These are phyloP conservation scores for Alternaria longipes DNA, from an alignment of 2,329 filamentous ascomycete species.

Conservation along the genomic window DNA sequence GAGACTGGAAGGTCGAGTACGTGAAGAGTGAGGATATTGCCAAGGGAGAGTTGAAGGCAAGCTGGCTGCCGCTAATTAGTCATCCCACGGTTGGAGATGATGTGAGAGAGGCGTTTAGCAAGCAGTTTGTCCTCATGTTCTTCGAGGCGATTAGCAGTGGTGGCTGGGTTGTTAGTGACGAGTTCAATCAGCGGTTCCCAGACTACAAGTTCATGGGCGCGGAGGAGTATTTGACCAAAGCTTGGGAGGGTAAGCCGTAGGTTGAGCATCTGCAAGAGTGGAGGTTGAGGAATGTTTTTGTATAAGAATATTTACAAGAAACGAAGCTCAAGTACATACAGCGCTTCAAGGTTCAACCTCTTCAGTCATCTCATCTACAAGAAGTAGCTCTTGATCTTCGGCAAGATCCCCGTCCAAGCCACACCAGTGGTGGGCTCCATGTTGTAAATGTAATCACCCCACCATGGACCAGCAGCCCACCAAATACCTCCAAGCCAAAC, in stretches of 20 bases:
- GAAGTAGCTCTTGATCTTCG: slow-evolving; percentile 50
- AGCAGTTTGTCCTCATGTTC: slow-evolving; percentile 54
- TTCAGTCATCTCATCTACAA: slow-evolving; percentile 12
- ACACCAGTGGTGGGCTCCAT: slow-evolving; percentile 60
- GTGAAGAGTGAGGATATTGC: slow-evolving; percentile 60
- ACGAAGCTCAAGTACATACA: slow-evolving; percentile 19
- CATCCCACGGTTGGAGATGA: slow-evolving; percentile 52
- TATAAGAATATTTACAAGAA: background rate
- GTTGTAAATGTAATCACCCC: slow-evolving; percentile 59
- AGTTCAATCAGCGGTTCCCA: slow-evolving; percentile 58
- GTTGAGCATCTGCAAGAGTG: background rate
- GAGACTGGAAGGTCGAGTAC: slow-evolving; percentile 54
- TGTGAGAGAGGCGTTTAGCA: slow-evolving; percentile 45
- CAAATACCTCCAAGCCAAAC: slow-evolving; percentile 64
- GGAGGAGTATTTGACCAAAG: slow-evolving; percentile 55
- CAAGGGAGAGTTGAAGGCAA: slow-evolving; percentile 51
- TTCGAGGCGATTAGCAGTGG: slow-evolving; percentile 55
- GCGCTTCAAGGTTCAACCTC: background rate
- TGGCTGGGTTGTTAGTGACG: slow-evolving; percentile 56
- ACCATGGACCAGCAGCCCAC: slow-evolving; percentile 66
- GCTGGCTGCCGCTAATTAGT: slow-evolving; percentile 52
- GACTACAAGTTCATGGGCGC: slow-evolving; percentile 55
- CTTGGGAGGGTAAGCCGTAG: slow-evolving; percentile 54
- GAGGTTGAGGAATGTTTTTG: background rate
- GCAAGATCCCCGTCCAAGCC: slow-evolving; percentile 52